phyloP scores from a whole-genome alignment of 2,329 filamentous ascomycete species.

The Clonostachys solani region DNA sequence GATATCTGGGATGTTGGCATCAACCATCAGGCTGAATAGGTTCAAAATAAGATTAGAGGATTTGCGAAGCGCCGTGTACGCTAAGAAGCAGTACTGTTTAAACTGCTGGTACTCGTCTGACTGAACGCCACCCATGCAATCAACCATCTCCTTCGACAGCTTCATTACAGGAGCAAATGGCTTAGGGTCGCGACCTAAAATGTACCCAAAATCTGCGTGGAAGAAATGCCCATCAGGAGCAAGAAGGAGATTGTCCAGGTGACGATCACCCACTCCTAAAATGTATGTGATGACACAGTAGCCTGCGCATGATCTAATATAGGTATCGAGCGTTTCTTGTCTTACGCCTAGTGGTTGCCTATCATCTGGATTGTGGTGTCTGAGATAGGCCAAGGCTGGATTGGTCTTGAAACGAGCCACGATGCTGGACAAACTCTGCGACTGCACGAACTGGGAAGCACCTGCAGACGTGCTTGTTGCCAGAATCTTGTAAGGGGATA shows the following conservation, averaged over 20 bases:
- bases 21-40: conserved; percentile 93
- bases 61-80: conserved; percentile 87
- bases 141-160: conserved; percentile 95
- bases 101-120: conserved; percentile 84
- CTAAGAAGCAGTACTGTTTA: conserved; percentile 93
- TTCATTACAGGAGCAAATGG: conserved; percentile 98
- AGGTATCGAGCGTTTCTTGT: conserved; percentile 90
- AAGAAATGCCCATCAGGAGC: conserved; percentile 92
- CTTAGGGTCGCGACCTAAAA: conserved; percentile 93
- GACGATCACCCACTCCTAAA: conserved; percentile 90
- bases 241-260: conserved; percentile 91
- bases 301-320: conserved; percentile 91
- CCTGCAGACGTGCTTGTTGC: conserved; percentile 88
- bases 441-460: conserved; percentile 90
- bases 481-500: conserved; percentile 94
- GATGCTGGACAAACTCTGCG: conserved; percentile 77
- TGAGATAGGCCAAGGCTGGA: conserved; percentile 76
- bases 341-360: conserved; percentile 78
- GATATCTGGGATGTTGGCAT: conserved; percentile 96
- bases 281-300: conserved; percentile 99
- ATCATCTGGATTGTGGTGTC: conserved; percentile 84
- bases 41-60: conserved; percentile 90
- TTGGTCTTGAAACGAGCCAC: conserved; percentile 75
- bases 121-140: conserved; percentile 87
- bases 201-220: conserved; percentile 98